Evolutionary conservation across 2,329 filamentous ascomycete species (phyloP), one percentile per base, ranked within the genome.

Genomic region (Paraconiothyrium brasiliense): DNA sequence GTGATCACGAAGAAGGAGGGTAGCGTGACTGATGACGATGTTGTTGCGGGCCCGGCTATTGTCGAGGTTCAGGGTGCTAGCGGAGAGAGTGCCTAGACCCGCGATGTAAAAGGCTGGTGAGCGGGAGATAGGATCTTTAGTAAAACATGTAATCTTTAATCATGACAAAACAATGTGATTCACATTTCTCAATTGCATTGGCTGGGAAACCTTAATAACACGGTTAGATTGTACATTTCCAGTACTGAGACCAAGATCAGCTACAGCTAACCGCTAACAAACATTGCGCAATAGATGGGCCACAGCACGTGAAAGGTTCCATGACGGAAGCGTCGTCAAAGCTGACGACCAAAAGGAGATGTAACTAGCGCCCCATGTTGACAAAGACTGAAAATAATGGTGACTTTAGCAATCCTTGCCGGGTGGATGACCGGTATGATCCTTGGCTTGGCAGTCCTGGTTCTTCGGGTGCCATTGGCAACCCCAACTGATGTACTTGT

Each of bases 1-100:
- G 79, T 82, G 54, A 67, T 82, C 49, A 81, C 80, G 9, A 75
- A 66, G 13, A 74, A 79, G 61, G 75, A 77, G 48, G 75, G 72
- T 27, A 71, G 71, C 13, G 66, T 80, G 46, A 76, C 68, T 2
- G 80, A 82, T 63, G 71, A 78, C 37, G 78, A 68, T 32, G 74
- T 81, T 60, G 66, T 78, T 55, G 79, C 79, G 63, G 80, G 80
- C 9, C 70, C 70, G n/a, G 69, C 69, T n/a, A 63, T 71, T 44
- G 62, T 73, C 5, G 70, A 73, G 60, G 63, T 73, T 35, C 13
- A 35, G 37, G 64, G 59, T 35, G 56, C 58, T 27, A 61, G 20
- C 47, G 63, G 63, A 8, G 41, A 35, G 34, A 49, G n/a, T 1
- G 20, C 20, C 20, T 20, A 20, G 20, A 1, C 20, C 20, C 20